Conservation (phyloP, 2,329 filamentous ascomycete species). For the Penicillium sp. region DNA sequence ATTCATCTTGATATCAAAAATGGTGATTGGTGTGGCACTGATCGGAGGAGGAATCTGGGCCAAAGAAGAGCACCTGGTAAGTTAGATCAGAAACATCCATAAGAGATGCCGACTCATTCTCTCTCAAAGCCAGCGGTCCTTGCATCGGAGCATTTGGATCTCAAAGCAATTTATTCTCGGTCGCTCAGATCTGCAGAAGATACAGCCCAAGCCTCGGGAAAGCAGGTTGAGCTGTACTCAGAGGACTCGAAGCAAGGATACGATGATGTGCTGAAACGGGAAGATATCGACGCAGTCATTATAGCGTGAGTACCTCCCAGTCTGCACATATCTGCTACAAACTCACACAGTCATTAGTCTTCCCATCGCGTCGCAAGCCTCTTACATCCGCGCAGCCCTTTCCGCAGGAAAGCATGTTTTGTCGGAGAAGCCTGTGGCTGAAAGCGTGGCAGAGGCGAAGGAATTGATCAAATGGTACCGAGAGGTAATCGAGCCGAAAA, state of each 20-base stretch:
- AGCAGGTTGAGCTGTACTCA: conserved; percentile 57
- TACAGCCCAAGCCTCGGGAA: conserved; percentile 39
- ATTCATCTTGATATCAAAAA: neutral
- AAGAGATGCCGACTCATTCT: neutral
- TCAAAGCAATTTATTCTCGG: conserved; percentile 61
- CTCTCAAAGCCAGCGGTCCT: conserved; percentile 1
- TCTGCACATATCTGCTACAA: neutral
- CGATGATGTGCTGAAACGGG: conserved; percentile 55
- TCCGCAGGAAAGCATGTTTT: conserved; percentile 70
- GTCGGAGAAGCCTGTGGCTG: conserved; percentile 68
- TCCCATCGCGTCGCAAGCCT: conserved; percentile 63
- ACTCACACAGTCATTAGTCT: conserved; percentile 35
- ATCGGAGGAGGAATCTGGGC: conserved; percentile 6
- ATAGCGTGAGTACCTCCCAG: conserved; percentile 29
- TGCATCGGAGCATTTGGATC: conserved; percentile 1
- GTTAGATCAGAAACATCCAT: neutral
- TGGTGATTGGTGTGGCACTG: conserved; percentile 1
- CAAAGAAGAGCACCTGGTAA: conserved; percentile 4
- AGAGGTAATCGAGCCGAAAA: conserved; percentile 30
- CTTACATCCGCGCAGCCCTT: conserved; percentile 60
- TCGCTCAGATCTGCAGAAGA: conserved; percentile 59
- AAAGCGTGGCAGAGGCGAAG: conserved; percentile 55
- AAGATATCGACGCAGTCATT: conserved; percentile 49
- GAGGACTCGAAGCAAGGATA: conserved; percentile 52
- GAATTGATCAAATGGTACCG: conserved; percentile 53